Conservation (phyloP, 371 early-diverging fungal genomes). For the Apophysomyces trapeziformis region DNA sequence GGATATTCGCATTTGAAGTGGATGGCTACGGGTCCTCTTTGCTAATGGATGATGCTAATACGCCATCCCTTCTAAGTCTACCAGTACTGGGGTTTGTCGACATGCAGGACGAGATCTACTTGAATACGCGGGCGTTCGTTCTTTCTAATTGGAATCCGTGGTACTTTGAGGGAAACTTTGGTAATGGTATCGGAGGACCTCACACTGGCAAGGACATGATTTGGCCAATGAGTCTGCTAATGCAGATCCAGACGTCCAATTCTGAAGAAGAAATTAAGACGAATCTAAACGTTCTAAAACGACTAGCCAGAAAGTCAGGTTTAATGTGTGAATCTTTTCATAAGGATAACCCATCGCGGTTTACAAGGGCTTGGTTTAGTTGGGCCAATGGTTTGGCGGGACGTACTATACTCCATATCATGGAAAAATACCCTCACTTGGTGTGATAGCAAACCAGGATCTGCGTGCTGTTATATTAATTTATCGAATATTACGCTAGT, state of each 20-base stretch:
- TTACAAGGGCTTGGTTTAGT: conserved; percentile 58
- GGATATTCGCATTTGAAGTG: conserved; percentile 66
- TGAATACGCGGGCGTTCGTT: conserved; percentile 53
- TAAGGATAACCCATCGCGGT: conserved; percentile 37
- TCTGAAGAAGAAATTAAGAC: conserved; percentile 38
- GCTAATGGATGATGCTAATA: conserved; percentile 72
- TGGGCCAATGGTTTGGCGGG: conserved; percentile 63
- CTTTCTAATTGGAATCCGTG: conserved; percentile 63
- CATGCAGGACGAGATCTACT: conserved; percentile 49
- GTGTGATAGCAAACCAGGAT: conserved; percentile 15
- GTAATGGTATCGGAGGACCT: conserved; percentile 62
- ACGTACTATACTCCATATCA: conserved; percentile 41
- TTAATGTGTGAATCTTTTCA: conserved; percentile 58
- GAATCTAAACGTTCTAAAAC: conserved; percentile 41
- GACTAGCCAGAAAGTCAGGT: conserved; percentile 35
- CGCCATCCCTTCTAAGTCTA: conserved; percentile 61
- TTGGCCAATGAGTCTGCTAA: conserved; percentile 43
- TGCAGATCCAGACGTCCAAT: conserved; percentile 42
- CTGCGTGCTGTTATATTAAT: too few species aligned
- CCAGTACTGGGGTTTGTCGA: conserved; percentile 61
- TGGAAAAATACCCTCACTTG: conserved; percentile 30
- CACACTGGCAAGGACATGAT: conserved; percentile 51
- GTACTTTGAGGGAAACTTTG: conserved; percentile 55
- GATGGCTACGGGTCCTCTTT: conserved; percentile 65
- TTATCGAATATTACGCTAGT: too few species aligned